A percentile compares a stretch with the other conserved stretches of the same genome.
Conservation (phyloP, 2,329 filamentous ascomycete species). For the Pseudovirgaria hyperparasitica region DNA sequence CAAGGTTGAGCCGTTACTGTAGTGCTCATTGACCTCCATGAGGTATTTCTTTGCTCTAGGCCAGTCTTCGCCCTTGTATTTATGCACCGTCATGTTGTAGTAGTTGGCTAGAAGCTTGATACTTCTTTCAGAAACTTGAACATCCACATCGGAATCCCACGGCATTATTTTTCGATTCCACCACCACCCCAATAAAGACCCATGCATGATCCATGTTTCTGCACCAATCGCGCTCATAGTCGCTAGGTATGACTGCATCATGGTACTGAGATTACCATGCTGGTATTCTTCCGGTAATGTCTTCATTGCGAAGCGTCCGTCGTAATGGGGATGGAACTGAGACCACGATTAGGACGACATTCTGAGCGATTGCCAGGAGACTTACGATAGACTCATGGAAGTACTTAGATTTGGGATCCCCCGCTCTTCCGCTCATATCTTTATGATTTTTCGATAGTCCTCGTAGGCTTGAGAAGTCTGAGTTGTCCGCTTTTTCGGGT, state of each 20-base stretch:
- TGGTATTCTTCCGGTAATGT: slow-evolving; percentile 35
- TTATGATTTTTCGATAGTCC: slow-evolving; percentile 11
- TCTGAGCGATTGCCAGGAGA: neutral
- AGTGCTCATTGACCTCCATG: slow-evolving; percentile 47
- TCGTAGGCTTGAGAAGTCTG: slow-evolving; percentile 8
- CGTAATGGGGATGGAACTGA: slow-evolving; percentile 43
- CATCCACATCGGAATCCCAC: slow-evolving; percentile 50
- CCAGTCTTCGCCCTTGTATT: slow-evolving; percentile 15
- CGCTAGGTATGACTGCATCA: slow-evolving; percentile 43
- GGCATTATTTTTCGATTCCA: slow-evolving; percentile 50
- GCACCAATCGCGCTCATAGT: slow-evolving; percentile 44
- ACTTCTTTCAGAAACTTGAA: slow-evolving; percentile 42
- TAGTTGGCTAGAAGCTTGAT: slow-evolving; percentile 44
- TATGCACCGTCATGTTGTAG: slow-evolving; percentile 51
- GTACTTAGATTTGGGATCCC: slow-evolving; percentile 14
- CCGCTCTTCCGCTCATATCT: slow-evolving; percentile 10
- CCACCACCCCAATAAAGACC: slow-evolving; percentile 48
- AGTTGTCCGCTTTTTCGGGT: too few relatives aligned
- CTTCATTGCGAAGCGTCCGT: slow-evolving; percentile 40
- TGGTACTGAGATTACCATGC: slow-evolving; percentile 33
- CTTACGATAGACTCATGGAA: slow-evolving; percentile 21
- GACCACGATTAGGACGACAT: neutral
- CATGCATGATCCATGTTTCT: slow-evolving; percentile 53
- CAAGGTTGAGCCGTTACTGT: slow-evolving; percentile 26
- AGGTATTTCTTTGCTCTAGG: slow-evolving; percentile 32